Base-by-base conservation (phyloP, 306 rosid species). In the Datisca glomerata region DNA sequence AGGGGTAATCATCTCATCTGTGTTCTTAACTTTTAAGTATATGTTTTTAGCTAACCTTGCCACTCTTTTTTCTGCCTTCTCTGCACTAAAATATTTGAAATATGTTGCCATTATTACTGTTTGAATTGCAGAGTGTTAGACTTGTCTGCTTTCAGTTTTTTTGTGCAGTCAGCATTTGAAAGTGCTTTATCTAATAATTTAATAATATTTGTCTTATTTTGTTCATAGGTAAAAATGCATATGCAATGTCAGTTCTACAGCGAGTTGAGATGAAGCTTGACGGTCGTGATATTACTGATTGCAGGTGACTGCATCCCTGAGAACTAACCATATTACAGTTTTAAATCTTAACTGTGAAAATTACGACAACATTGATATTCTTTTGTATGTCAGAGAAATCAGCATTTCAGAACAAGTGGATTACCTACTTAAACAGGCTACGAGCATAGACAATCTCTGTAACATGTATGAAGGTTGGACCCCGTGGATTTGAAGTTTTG, bases 401-500 rank as follows among this genome's bases (percentile, higher is more conserved):
- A 66, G 78, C 49, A 69, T 76, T 48, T 45, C 85, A 4, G 94
- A 82, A 64, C 94, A 86, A 73, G 96, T 86, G 27, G 96, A 86
- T 62, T 76, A 73, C 76, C 87, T 82, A 41, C 81, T 86, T 47
- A 82, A 74, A 71, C 94, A 86, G 74, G 96, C 96, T 53, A 79
- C 85, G 14, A 86, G 87, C 65, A 68, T 82, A 51, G 96, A 79
- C 78, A 82, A 76, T 57, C 94, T 86, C 24, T 86, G 96, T 68
- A 82, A 76, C 78, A 86, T 86, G 96, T 86, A 86, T 42, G 96
- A 86, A 74, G 96, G 96, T 57, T 86, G 96, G 96, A 86, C 96
- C 28, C 94, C 94, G 43, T 86, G 96, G 96, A 86, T 86, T 66
- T 86, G 81, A 86, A 64, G 35, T 63, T 48, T 44, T n/a, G n/a